Base-by-base conservation (phyloP, 768 basidiomycete genomes). In the Leccinum pellstonianum region DNA sequence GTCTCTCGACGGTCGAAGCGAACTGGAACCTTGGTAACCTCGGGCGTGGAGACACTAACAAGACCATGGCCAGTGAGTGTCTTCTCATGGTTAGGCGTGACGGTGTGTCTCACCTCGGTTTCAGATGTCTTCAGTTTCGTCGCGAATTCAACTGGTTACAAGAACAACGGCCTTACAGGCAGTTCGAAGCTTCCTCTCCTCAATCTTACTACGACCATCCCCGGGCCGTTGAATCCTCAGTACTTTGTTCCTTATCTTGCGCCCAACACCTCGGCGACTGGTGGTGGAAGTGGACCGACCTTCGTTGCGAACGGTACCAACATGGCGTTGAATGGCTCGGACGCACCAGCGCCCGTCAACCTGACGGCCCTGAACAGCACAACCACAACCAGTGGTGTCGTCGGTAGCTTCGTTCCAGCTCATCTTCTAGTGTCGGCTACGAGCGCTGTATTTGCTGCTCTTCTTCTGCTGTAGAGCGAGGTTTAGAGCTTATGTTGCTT, bases 11-110 rank as follows among this genome's bases (percentile, higher is more conserved):
- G 12, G 80, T 86, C 19, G 70, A 86, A 72, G 76, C 78, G 33
- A 86, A 86, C 74, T 86, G 84, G 85, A 70, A 72, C 11, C 81
- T 87, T 37, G 79, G 78, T 48, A 81, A 81, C 23, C 81, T 87
- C 14, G 85, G 85, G 33, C 79, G 84, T 46, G 73, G 73, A 43
- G 83, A 85, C 65, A 80, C 81, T 23, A 83, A 83, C 71, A 72
- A 75, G 74, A 77, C 61, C 10, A 25, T 64, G 31, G 52, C 53
- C 29, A 67, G 63, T 63, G 41, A 55, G 58, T 58, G n/a, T 19
- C 12, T 9, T 48, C 11, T 10, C 23, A 14, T 48, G 25, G 8
- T 52, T 27, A 25, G 9, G 15, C 5, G 38, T 33, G 15, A 14
- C 5, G 15, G 15, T 50, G 15, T 50, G n/a, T 11, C 27, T 56